Conservation (phyloP, 1,284 basidiomycete species). For the Sporisorium iseilematis-ciliati region DNA sequence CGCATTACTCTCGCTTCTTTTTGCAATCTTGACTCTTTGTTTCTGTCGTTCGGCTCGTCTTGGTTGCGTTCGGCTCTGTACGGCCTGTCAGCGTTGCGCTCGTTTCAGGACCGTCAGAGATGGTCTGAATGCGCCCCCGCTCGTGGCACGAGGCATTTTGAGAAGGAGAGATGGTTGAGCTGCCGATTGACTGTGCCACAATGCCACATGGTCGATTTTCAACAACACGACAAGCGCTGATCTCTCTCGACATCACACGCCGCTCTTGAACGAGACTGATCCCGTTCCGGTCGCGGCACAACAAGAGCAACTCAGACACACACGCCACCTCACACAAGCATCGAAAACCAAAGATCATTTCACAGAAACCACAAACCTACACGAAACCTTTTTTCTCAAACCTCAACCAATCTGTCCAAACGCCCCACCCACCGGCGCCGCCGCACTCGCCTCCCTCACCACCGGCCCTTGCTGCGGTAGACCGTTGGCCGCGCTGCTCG, state of each 20-base stretch:
- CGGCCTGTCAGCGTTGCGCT: background rate
- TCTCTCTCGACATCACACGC: too few relatives aligned
- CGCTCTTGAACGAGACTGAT: too few relatives aligned
- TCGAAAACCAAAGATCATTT: background rate
- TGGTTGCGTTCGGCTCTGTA: too few relatives aligned
- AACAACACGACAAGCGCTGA: too few relatives aligned
- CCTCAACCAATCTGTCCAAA: slow-evolving; percentile 49
- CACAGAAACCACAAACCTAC: background rate
- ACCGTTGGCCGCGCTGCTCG: slow-evolving; percentile 52
- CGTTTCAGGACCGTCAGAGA: background rate
- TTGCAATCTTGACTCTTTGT: background rate
- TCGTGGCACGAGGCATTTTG: too few relatives aligned
- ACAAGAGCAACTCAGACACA: background rate
- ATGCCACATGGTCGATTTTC: too few relatives aligned
- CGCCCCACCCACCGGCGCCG: slow-evolving; percentile 25
- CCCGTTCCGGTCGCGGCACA: too few relatives aligned
- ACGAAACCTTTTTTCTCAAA: background rate
- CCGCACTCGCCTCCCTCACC: slow-evolving; percentile 49
- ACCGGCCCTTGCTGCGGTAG: slow-evolving; percentile 66
- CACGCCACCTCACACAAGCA: background rate
- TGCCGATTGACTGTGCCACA: too few relatives aligned
- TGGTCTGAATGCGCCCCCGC: background rate
- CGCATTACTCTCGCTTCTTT: too few relatives aligned
- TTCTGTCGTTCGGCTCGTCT: background rate
- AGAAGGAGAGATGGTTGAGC: too few relatives aligned